phyloP scores from a whole-genome alignment of 2,329 filamentous ascomycete species.

The Blastomyces percursus region DNA sequence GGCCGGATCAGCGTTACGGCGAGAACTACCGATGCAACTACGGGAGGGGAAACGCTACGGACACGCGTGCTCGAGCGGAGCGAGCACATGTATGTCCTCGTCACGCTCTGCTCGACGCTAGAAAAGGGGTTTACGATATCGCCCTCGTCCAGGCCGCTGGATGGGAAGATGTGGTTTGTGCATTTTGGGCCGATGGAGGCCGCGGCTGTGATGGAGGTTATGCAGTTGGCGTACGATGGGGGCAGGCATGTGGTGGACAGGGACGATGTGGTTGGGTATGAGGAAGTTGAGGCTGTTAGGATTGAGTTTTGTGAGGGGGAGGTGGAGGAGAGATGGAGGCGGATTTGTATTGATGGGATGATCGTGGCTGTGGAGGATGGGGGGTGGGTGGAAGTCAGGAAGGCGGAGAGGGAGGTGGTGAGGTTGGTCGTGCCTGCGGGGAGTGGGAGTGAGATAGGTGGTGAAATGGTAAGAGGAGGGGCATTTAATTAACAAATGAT shows the following conservation, averaged over 20 bases:
- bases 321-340: conserved; percentile 55
- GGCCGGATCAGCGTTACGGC: conserved; percentile 41
- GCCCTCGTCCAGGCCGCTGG: conserved; percentile 57
- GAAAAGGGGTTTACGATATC: conserved; percentile 76
- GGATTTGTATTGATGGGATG: conserved; percentile 84
- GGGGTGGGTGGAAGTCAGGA: conserved; percentile 58
- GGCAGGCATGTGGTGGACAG: conserved; percentile 50
- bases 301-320: conserved; percentile 53
- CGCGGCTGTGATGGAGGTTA: conserved; percentile 61
- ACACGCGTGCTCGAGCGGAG: conserved; percentile 28
- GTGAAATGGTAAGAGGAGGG: neutral
- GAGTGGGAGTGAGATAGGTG: neutral
- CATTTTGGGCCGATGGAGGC: conserved; percentile 60
- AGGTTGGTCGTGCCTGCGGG: conserved; percentile 7
- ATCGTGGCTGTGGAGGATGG: conserved; percentile 62
- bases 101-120: conserved; percentile 66
- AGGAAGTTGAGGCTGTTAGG: conserved; percentile 54
- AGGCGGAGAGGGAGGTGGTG: conserved; percentile 7
- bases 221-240: conserved; percentile 52
- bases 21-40: conserved; percentile 8
- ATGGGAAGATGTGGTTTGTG: conserved; percentile 59
- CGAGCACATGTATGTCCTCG: conserved; percentile 65
- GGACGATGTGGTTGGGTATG: conserved; percentile 55
- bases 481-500: neutral
- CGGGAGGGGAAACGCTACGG: conserved; percentile 13